Percentiles rank a stretch among this genome's conserved stretches.
These are phyloP conservation scores for Bipolaris oryzae DNA, from an alignment of 2,329 filamentous ascomycete genomes.

Conservation along the genomic window DNA sequence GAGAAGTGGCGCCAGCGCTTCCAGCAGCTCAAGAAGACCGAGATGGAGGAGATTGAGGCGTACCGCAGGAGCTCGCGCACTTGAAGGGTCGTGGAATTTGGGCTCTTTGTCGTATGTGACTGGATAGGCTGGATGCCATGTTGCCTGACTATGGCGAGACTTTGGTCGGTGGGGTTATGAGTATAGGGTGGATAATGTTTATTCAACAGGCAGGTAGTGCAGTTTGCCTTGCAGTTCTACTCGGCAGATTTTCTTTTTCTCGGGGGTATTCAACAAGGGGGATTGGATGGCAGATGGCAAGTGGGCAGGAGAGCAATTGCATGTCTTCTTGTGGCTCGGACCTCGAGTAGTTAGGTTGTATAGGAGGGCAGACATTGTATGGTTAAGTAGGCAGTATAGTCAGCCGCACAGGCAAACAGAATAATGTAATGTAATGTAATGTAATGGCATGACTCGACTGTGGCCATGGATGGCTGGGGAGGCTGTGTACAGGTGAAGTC, in stretches of 20 bases:
- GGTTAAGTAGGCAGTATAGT: conserved; percentile 15
- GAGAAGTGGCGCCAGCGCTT: conserved; percentile 48
- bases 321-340: conserved; percentile 8
- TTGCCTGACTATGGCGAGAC: not conserved
- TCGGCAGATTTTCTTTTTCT: not conserved
- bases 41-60: conserved; percentile 37
- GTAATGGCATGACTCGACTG: not conserved
- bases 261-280: not conserved
- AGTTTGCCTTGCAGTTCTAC: not conserved
- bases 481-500: not conserved
- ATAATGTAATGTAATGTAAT: conserved; percentile 5
- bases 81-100: conserved; percentile 1
- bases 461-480: not conserved
- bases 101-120: too few relatives aligned
- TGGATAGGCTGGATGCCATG: too few relatives aligned
- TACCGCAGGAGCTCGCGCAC: conserved; percentile 22
- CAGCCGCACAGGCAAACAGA: conserved; percentile 10
- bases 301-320: not conserved
- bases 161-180: not conserved
- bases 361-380: conserved; percentile 15
- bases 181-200: not conserved
- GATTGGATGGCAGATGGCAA: not conserved
- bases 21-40: conserved; percentile 37
- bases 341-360: conserved; percentile 5
- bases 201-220: not conserved